These are phyloP conservation scores for Helotiales sp. DNA, from an alignment of 2,329 filamentous ascomycete genomes.

Conservation along the genomic window DNA sequence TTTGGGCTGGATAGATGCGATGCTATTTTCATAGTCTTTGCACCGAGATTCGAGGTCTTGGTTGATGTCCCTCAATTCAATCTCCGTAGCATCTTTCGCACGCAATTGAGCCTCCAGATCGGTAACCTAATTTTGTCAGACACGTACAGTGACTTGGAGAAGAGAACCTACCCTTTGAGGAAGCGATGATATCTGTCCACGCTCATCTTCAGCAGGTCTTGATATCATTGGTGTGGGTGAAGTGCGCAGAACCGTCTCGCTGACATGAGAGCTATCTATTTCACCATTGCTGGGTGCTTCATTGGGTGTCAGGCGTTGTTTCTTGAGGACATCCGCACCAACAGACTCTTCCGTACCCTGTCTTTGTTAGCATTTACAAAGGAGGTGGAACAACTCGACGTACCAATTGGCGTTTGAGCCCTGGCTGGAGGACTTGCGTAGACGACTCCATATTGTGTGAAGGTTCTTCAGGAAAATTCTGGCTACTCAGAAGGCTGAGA, in stretches of 20 bases:
- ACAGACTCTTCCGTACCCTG: constrained; percentile 22
- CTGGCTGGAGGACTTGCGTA: background rate
- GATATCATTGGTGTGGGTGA: background rate
- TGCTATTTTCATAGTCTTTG: constrained; percentile 52
- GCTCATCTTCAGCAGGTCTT: background rate
- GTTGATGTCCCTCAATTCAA: constrained; percentile 50
- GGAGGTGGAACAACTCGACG: background rate
- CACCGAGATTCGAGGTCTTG: constrained; percentile 52
- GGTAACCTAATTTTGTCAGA: constrained; percentile 39
- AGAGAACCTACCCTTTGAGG: background rate
- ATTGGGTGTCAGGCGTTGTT: constrained; percentile 30
- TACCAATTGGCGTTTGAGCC: constrained; percentile 31
- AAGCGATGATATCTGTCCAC: background rate
- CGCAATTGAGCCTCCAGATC: constrained; percentile 44
- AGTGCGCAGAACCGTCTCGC: constrained; percentile 14
- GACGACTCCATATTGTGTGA: background rate
- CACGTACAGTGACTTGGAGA: constrained; percentile 1
- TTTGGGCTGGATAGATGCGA: constrained; percentile 51
- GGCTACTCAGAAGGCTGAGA: constrained; percentile 10
- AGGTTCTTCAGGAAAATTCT: background rate
- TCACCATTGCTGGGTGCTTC: constrained; percentile 5
- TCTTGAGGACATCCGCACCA: constrained; percentile 31
- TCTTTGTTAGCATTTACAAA: constrained; percentile 15
- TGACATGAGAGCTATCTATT: constrained; percentile 12
- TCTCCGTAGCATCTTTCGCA: constrained; percentile 41